phyloP scores from a whole-genome alignment of 768 basidiomycete species.

The Amanita brunnescens region DNA sequence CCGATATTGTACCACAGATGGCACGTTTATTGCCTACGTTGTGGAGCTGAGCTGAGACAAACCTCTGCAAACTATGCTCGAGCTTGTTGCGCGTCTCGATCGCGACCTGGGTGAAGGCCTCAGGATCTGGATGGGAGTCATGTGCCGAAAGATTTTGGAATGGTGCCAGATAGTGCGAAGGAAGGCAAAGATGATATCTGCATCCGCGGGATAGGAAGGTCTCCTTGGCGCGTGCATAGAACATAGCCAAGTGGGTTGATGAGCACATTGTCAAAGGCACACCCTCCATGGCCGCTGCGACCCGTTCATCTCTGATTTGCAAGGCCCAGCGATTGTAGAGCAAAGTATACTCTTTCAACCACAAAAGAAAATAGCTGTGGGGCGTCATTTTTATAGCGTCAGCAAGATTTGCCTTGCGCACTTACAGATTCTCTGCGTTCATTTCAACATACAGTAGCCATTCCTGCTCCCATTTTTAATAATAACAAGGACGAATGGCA shows the following conservation, averaged over 20 bases:
- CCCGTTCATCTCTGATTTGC: constrained; percentile 24
- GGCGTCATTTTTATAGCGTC: constrained; percentile 8
- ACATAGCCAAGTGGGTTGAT: constrained; percentile 42
- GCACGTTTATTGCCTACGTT: constrained; percentile 66
- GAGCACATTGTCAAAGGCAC: too few relatives aligned
- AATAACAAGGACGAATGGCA: not conserved
- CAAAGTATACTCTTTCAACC: constrained; percentile 65
- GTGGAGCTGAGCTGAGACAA: constrained; percentile 60
- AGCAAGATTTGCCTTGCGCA: constrained; percentile 9
- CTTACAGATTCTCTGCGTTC: constrained; percentile 66
- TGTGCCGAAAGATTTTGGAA: constrained; percentile 16
- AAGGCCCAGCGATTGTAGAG: constrained; percentile 37
- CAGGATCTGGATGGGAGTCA: constrained; percentile 8
- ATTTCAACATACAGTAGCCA: constrained; percentile 76
- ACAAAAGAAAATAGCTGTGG: constrained; percentile 67
- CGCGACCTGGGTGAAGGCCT: constrained; percentile 53
- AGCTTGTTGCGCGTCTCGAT: constrained; percentile 45
- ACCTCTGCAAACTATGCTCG: constrained; percentile 33
- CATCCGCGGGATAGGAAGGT: constrained; percentile 61
- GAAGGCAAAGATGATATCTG: constrained; percentile 64
- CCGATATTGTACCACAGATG: constrained; percentile 63
- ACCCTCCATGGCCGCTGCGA: not conserved
- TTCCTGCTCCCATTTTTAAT: constrained; percentile 35
- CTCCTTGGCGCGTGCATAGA: constrained; percentile 71
- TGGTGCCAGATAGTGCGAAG: constrained; percentile 44